These are phyloP conservation scores for Dipodascopsis uninucleata DNA, from an alignment of 805 yeast species.

Conservation along the genomic window DNA sequence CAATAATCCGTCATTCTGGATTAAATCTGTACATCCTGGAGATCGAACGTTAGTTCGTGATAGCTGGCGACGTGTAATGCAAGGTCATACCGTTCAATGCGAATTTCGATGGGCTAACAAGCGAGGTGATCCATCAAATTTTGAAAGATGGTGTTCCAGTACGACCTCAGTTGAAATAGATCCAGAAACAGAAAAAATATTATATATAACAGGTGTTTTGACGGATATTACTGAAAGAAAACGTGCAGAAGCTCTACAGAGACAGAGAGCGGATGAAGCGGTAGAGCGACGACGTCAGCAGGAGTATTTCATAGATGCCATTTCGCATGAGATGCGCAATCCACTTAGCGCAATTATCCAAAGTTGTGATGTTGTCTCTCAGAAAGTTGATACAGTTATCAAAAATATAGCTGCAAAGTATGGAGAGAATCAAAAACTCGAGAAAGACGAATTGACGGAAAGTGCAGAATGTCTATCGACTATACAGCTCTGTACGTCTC, in stretches of 20 bases:
- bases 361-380: constrained; percentile 90
- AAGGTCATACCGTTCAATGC: constrained; percentile 18
- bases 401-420: constrained; percentile 65
- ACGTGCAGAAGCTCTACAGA: constrained; percentile 25
- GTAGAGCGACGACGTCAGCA: constrained; percentile 27
- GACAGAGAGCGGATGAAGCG: constrained; percentile 28
- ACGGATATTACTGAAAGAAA: constrained; percentile 27
- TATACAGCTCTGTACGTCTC: constrained; percentile 24
- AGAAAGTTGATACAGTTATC: constrained; percentile 63
- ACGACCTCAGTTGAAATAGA: constrained; percentile 26
- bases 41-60: constrained; percentile 23
- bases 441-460: constrained; percentile 71
- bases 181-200: constrained; percentile 18
- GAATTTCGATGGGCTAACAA: constrained; percentile 26
- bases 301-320: constrained; percentile 68
- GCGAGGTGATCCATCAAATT: constrained; percentile 11
- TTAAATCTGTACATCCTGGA: constrained; percentile 28
- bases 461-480: constrained; percentile 60
- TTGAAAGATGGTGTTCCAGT: constrained; percentile 27
- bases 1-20: constrained; percentile 26
- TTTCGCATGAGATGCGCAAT: constrained; percentile 90
- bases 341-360: constrained; percentile 95
- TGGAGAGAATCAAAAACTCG: constrained; percentile 93
- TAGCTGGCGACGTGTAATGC: constrained; percentile 25
- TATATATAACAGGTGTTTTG: constrained; percentile 23